Percentiles rank a stretch among this genome's conserved stretches.
Evolutionary conservation across 495 filamentous ascomycete genomes (phyloP).

Genomic region (Letharia lupina): DNA sequence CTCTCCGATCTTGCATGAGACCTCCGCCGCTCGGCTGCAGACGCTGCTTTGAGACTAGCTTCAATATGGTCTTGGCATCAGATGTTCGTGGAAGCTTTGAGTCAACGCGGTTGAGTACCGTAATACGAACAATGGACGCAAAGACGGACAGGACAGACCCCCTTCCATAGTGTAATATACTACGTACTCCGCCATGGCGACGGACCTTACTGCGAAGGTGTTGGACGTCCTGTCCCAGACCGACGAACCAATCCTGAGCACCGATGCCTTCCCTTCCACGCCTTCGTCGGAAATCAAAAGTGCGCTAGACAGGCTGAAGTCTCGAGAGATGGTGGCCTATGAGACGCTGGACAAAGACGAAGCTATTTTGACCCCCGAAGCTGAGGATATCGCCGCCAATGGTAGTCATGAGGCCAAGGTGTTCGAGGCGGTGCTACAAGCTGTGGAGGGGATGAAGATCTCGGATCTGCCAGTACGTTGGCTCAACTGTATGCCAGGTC

Average conservation of each 20-base stretch:
- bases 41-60: slow-evolving; percentile 4
- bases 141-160: not conserved
- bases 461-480: slow-evolving; percentile 55
- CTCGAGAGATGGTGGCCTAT: slow-evolving; percentile 78
- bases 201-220: slow-evolving; percentile 34
- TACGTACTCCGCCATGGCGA: not conserved
- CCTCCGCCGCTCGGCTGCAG: not conserved
- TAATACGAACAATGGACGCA: not conserved
- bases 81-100: not conserved
- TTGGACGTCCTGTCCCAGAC: slow-evolving; percentile 57
- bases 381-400: slow-evolving; percentile 64
- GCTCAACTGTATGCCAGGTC: slow-evolving; percentile 26
- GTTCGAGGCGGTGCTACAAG: slow-evolving; percentile 72
- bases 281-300: slow-evolving; percentile 70
- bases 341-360: slow-evolving; percentile 73
- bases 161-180: not conserved
- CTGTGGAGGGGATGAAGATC: slow-evolving; percentile 71
- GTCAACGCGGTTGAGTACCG: not conserved
- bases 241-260: slow-evolving; percentile 58
- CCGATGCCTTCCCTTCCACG: slow-evolving; percentile 64
- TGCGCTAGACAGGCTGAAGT: slow-evolving; percentile 74
- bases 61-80: slow-evolving; percentile 4
- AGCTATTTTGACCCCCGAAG: slow-evolving; percentile 70
- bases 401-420: slow-evolving; percentile 94
- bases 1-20: not conserved